Evolutionary conservation across 805 yeast species (phyloP), one percentile per base, ranked within the genome.

Genomic region (Yarrowia yakushimensis): DNA sequence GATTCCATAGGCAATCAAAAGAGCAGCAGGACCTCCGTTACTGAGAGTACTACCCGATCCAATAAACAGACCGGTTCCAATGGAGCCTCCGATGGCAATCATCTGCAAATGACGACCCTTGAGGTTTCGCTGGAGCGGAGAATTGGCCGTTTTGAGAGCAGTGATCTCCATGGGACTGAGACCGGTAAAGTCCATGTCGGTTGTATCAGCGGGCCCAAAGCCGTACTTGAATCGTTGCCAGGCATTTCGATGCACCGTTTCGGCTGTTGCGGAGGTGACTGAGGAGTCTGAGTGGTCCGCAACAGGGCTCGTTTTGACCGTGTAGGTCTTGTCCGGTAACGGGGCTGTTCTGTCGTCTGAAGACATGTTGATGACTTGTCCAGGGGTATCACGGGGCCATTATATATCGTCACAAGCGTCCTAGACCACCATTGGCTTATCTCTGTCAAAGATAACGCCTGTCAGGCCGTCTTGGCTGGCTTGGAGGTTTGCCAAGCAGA

Each of bases 51-150:
- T 30, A 10, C 52, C 52, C 1, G 34, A 27, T 1, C 52, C 52
- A 31, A 84, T 74, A 70, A 82, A 84, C 42, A 85, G 72, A 67
- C 88, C 88, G 23, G 94, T 86, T 69, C 96, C 96, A 64, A 89
- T 86, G 60, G 93, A 86, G 1, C 52, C 52, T 1, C 52, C 52
- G 13, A 45, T 45, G 9, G 52, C 52, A 30, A 45, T 45, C 52
- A 45, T 45, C 13, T 45, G 52, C 2, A 45, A 13, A 65, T 74
- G 78, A 6, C 78, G 69, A 6, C 69, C 69, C 63, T 73, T 74
- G 52, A 74, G 70, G 17, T 63, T 54, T 48, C 83, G 73, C 42
- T 81, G 76, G 63, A 86, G 76, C 2, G 88, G 90, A 3, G 88
- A 76, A 64, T 77, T 76, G 22, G 87, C 84, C 2, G 81, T 68